Evolutionary conservation across 768 basidiomycete genomes (phyloP).

Genomic region (Naganishia onofrii): DNA sequence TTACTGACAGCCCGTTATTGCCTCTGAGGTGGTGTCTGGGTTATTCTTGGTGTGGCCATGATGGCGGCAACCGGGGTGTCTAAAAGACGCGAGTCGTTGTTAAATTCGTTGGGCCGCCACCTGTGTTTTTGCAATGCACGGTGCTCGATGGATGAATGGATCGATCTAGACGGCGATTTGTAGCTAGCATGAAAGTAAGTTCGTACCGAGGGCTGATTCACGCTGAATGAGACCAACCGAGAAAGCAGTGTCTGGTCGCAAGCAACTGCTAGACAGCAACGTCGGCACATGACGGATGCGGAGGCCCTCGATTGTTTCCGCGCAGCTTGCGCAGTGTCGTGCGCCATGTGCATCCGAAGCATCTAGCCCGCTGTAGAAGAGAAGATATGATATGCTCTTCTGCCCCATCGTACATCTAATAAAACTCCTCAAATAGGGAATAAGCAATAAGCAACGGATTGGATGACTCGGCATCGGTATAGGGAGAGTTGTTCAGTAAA

Average conservation of each 20-base stretch:
- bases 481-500: not conserved
- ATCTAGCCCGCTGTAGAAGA: constrained; percentile 2
- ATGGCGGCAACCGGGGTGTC: not conserved
- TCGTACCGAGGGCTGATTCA: constrained; percentile 16
- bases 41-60: not conserved
- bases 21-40: not conserved
- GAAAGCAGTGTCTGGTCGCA: not conserved
- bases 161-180: not conserved
- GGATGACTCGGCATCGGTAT: not conserved
- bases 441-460: not conserved
- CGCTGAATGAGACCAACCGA: not conserved
- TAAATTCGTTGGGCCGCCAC: too few species aligned
- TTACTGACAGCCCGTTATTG: not conserved
- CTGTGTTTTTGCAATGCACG: too few species aligned
- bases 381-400: too few species aligned
- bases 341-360: not conserved
- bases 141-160: not conserved
- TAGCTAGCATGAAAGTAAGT: not conserved
- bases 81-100: not conserved
- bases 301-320: not conserved
- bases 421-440: not conserved
- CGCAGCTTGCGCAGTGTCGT: not conserved
- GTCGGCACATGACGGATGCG: not conserved
- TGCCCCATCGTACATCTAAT: too few species aligned
- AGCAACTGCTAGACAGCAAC: not conserved